Base-by-base conservation (phyloP, 1,139 yeast genomes). In the Saccharomyces hybrid region DNA sequence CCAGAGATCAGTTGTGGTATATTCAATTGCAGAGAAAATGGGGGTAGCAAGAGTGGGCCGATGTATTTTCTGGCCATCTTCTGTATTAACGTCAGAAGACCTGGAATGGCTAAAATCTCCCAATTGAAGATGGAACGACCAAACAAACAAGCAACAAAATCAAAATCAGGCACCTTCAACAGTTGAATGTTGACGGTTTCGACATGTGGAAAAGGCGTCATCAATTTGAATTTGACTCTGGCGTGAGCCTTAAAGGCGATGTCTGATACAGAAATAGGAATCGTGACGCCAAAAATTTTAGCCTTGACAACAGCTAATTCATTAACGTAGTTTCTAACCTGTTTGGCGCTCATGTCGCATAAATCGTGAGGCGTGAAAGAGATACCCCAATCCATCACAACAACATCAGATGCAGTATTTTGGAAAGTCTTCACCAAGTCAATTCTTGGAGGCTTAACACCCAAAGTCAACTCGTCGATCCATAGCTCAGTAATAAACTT, bases 341-440 rank as follows among this genome's bases (percentile, higher is more conserved):
- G 97, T 65, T 91, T 88, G 46, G 82, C 80, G 58, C 88, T 88
- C 62, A 88, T 74, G 70, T 93, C 99, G 53, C 84, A 84, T 53
- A 80, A 71, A 50, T 89, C 88, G 70, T 88, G 88, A n/a, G 99
- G 98, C 38, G 89, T 86, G 72, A 90, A 88, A 1, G 96, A 84
- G 55, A 86, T 75, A 52, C 85, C 83, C 96, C 96, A 91, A 75
- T 93, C 95, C 96, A 95, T 90, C 52, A 93, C 97, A 25, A 91
- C 95, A 56, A 91, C 85, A 66, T 91, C 97, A 58, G 86, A 88
- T 29, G 82, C 84, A 28, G 97, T 90, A 58, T 91, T 88, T 48
- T 83, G 86, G 64, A 90, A 80, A 1, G 97, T 88, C 67, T 93
- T 87, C 29, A 90, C 97, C 60, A 79, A 79, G 66, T 91, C 97